A percentile compares a stretch with the other conserved stretches of the same genome.
Conservation (phyloP, 352 stramenopile genomes). For the Phytophthora ramorum region DNA sequence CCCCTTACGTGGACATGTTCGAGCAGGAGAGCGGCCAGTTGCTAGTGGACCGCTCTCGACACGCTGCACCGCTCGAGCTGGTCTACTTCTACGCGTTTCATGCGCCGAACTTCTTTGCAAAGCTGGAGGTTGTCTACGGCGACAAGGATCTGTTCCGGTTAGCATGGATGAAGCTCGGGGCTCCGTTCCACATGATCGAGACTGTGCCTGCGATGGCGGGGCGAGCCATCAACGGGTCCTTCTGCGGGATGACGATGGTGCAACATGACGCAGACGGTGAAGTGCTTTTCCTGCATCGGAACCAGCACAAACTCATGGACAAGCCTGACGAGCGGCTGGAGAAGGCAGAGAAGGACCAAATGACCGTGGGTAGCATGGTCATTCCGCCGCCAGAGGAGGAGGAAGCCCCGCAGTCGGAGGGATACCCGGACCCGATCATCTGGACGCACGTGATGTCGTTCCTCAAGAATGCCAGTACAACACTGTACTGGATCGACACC, state of each 20-base stretch:
- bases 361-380: too few species aligned
- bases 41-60: conserved; percentile 48
- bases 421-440: conserved; percentile 51
- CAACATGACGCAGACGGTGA: conserved; percentile 44
- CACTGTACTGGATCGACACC: conserved; percentile 59
- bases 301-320: conserved; percentile 47
- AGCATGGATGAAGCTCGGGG: conserved; percentile 56
- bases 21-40: conserved; percentile 73
- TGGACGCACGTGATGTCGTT: conserved; percentile 75
- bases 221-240: conserved; percentile 37
- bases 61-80: conserved; percentile 35
- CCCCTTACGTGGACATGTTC: conserved; percentile 59
- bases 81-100: conserved; percentile 57
- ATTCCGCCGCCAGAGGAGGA: conserved; percentile 11
- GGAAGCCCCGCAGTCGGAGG: conserved; percentile 24
- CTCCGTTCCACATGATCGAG: conserved; percentile 53
- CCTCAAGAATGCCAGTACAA: conserved; percentile 37
- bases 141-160: conserved; percentile 69
- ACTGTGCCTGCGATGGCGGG: conserved; percentile 45
- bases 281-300: conserved; percentile 57
- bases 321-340: conserved; percentile 21
- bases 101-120: conserved; percentile 38
- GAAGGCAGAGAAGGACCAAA: conserved; percentile 21
- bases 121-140: conserved; percentile 47
- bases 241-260: conserved; percentile 63